phyloP scores from a whole-genome alignment of 2,329 filamentous ascomycete genomes.

The Sarocladium brachiariae region DNA sequence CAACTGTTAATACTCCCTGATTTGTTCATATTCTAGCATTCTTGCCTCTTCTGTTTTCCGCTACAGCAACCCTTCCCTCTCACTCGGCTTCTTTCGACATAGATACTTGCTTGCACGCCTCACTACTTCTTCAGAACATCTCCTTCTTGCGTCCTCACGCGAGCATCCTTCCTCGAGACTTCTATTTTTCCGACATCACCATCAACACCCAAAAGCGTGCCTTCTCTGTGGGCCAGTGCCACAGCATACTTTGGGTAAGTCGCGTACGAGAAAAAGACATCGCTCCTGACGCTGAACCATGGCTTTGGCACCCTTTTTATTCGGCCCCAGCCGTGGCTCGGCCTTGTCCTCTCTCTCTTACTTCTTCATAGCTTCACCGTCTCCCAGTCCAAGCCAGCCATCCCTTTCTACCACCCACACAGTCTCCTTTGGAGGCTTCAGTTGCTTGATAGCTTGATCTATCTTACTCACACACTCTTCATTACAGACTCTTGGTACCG shows the following conservation, averaged over 20 bases:
- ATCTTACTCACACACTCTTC: slow-evolving; percentile 54
- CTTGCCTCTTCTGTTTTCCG: slow-evolving; percentile 9
- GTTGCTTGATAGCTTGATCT: slow-evolving; percentile 55
- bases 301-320: slow-evolving; percentile 1
- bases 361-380: slow-evolving; percentile 41
- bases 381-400: neutral
- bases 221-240: slow-evolving; percentile 8
- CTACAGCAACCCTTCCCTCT: slow-evolving; percentile 13
- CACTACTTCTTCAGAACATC: neutral
- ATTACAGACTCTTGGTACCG: slow-evolving; percentile 44
- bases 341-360: slow-evolving; percentile 19
- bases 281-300: slow-evolving; percentile 7
- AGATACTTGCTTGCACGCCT: neutral
- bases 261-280: neutral
- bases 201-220: slow-evolving; percentile 9
- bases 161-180: slow-evolving; percentile 15
- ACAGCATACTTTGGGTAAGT: slow-evolving; percentile 15
- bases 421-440: slow-evolving; percentile 31
- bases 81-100: slow-evolving; percentile 14
- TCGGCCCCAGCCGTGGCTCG: slow-evolving; percentile 7
- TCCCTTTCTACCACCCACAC: neutral
- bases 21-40: slow-evolving; percentile 8
- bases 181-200: slow-evolving; percentile 15
- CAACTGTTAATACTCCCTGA: neutral
- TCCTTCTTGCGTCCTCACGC: neutral